Conservation (phyloP, 2,329 filamentous ascomycete genomes). For the Emmonsia crescens region DNA sequence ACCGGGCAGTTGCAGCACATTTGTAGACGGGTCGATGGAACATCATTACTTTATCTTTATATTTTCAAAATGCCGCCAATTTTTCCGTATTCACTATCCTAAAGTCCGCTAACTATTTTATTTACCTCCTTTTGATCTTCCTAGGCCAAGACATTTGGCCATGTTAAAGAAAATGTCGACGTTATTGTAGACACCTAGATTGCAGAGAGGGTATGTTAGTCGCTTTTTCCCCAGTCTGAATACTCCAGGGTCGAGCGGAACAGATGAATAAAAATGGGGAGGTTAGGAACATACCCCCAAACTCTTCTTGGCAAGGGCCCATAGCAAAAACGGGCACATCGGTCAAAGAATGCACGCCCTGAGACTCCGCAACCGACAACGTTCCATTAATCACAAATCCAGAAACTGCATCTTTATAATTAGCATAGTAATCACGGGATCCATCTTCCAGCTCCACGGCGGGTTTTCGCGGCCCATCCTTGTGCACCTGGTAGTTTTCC, state of each 20-base stretch:
- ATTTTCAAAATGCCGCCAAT: neutral
- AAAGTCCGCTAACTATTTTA: neutral
- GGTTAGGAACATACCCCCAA: slow-evolving; percentile 46
- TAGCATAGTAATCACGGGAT: slow-evolving; percentile 52
- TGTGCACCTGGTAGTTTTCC: slow-evolving; percentile 65
- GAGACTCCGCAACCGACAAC: slow-evolving; percentile 48
- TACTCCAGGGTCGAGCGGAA: neutral
- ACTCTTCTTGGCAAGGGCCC: slow-evolving; percentile 68
- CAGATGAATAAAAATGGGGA: neutral
- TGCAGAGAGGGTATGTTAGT: neutral
- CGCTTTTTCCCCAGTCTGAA: neutral
- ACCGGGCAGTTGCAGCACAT: too few relatives aligned
- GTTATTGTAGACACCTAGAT: slow-evolving; percentile 27
- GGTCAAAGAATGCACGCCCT: slow-evolving; percentile 67
- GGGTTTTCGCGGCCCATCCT: slow-evolving; percentile 51
- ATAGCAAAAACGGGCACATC: slow-evolving; percentile 69
- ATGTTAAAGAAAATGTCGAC: slow-evolving; percentile 33
- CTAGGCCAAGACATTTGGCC: slow-evolving; percentile 29
- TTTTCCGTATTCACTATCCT: neutral
- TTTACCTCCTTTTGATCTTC: neutral
- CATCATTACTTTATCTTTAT: neutral
- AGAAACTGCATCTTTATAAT: slow-evolving; percentile 52
- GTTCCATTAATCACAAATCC: slow-evolving; percentile 71
- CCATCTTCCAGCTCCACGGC: slow-evolving; percentile 45
- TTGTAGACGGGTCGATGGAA: neutral